Evolutionary conservation across 2,329 filamentous ascomycete genomes (phyloP), one percentile per base, ranked within the genome.

Genomic region (Penicillium hordei): DNA sequence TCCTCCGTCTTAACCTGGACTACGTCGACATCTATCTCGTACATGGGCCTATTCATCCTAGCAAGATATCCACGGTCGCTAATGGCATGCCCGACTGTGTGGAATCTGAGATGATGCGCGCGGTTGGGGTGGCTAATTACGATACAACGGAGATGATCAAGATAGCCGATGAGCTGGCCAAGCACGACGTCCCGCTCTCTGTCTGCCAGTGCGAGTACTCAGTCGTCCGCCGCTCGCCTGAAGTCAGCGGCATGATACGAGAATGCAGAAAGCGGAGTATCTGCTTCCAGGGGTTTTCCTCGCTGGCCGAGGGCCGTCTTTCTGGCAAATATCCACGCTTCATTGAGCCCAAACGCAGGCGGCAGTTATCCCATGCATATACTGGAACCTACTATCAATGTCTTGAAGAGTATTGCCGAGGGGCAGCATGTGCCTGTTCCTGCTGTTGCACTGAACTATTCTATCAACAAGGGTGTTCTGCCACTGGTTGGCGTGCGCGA

Each of bases 121-220:
- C 74, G 1, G 73, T 80, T 1, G 78, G 76, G 6, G 78, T 81
- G 4, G 75, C 76, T 50, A 80, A 80, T 63, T 80, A 79, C 63
- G 68, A 68, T 60, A 67, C 62, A 33, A 70, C 75, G 25, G 75
- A 79, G 54, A 76, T 78, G 75, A 57, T 78, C 46, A 62, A 70
- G 57, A 78, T 79, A 72, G 66, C 73, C 44, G 72, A 76, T n/a
- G 77, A 72, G 52, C 64, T 79, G 44, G 68, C 64, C 17, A 70
- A 72, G 59, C 70, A 71, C 38, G 69, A 68, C 1, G 56, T 79
- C 5, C 75, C 77, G 0, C 74, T 81, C 5, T 74, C 76, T 1
- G 72, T 73, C 19, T 79, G 78, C 57, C 77, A 81, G 62, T 77
- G 76, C 68, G 78, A 80, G 60, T 80, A 73, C 64, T 75, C 71